Conservation (phyloP, 805 yeast genomes). For the Ogataea methylovora region DNA sequence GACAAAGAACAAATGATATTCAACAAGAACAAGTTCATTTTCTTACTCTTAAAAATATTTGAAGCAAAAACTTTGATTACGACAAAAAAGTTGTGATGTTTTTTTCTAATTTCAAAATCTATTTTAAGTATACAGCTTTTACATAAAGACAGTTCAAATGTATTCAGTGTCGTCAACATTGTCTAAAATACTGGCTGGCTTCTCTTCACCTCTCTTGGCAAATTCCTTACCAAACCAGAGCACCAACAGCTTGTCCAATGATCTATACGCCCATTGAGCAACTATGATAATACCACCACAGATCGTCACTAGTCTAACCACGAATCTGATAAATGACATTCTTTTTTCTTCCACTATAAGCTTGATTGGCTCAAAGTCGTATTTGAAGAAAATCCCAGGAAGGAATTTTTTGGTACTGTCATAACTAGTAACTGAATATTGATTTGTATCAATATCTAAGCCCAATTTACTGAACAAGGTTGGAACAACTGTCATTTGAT, state of each 20-base stretch:
- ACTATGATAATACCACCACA: conserved; percentile 73
- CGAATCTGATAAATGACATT: conserved; percentile 68
- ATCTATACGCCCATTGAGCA: conserved; percentile 57
- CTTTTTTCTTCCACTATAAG: conserved; percentile 64
- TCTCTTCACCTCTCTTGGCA: conserved; percentile 39
- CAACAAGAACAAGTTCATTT: too few species aligned
- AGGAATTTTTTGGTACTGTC: conserved; percentile 22
- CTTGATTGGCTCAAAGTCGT: conserved; percentile 84
- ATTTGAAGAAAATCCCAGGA: conserved; percentile 79
- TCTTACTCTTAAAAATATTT: too few species aligned
- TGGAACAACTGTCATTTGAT: conserved; percentile 76
- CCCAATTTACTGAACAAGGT: conserved; percentile 71
- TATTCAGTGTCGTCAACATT: conserved; percentile 15
- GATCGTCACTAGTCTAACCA: conserved; percentile 72
- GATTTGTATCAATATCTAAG: conserved; percentile 68
- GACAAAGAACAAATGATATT: too few species aligned
- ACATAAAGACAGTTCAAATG: too few species aligned
- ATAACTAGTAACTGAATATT: conserved; percentile 62
- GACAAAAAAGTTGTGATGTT: too few species aligned
- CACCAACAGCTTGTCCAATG: conserved; percentile 45
- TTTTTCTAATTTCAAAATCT: too few species aligned
- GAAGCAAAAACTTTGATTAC: too few species aligned
- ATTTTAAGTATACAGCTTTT: too few species aligned
- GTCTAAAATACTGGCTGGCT: conserved; percentile 23
- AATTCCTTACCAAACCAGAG: conserved; percentile 52